Evolutionary conservation across 1,139 yeast genomes (phyloP).

Genomic region (Yamadazyma sp.): DNA sequence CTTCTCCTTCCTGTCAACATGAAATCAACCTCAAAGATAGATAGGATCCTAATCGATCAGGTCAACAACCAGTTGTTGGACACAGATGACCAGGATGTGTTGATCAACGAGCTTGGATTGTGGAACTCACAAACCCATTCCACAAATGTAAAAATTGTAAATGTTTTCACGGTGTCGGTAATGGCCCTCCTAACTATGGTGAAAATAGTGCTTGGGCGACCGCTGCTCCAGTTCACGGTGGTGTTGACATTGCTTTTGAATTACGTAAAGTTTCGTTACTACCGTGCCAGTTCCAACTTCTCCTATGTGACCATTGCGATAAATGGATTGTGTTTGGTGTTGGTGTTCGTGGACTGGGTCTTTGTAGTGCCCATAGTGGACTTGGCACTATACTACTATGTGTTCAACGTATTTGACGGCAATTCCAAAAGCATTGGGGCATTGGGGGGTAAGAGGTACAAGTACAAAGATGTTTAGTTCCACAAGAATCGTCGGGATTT

Average conservation of each 20-base stretch:
- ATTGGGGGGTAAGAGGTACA: conserved; percentile 20
- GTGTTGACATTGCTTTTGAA: conserved; percentile 1
- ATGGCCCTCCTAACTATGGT: conserved; percentile 6
- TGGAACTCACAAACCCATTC: conserved; percentile 10
- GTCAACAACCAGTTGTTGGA: conserved; percentile 17
- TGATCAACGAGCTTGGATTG: conserved; percentile 16
- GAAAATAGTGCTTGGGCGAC: neutral
- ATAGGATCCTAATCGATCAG: conserved; percentile 6
- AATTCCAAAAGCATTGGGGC: conserved; percentile 14
- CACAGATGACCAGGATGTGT: conserved; percentile 22
- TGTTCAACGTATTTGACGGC: conserved; percentile 15
- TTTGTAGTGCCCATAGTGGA: conserved; percentile 19
- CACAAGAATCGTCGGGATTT: neutral
- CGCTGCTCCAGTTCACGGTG: neutral
- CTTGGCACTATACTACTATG: conserved; percentile 13
- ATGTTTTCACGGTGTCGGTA: conserved; percentile 8
- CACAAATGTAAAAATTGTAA: conserved; percentile 7
- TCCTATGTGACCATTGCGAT: neutral
- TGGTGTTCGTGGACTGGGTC: conserved; percentile 7
- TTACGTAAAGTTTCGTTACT: conserved; percentile 1
- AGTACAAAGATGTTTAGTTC: conserved; percentile 22
- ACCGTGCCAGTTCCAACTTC: neutral
- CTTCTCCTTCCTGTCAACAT: neutral
- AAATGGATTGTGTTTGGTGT: conserved; percentile 3
- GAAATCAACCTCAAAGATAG: conserved; percentile 1